These are phyloP conservation scores for Arthrobotrys entomopaga DNA, from an alignment of 2,329 filamentous ascomycete species.

Conservation along the genomic window DNA sequence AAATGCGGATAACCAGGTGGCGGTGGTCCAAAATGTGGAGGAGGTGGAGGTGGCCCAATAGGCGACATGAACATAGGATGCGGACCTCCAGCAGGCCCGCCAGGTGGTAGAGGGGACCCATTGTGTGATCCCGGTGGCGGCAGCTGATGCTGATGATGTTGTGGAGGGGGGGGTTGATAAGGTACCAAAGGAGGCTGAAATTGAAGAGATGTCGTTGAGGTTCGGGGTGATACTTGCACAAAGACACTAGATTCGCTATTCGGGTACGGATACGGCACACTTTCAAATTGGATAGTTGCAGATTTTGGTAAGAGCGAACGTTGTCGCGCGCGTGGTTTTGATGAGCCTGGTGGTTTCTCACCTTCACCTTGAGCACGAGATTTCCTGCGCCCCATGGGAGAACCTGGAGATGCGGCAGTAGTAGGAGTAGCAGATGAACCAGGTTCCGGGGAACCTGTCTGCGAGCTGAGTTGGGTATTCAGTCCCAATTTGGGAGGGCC, in stretches of 20 bases:
- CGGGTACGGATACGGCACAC: slow-evolving; percentile 46
- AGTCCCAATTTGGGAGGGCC: slow-evolving; percentile 48
- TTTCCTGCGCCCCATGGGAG: slow-evolving; percentile 47
- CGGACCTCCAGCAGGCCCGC: slow-evolving; percentile 28
- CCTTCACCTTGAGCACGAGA: slow-evolving; percentile 42
- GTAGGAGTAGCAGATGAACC: slow-evolving; percentile 45
- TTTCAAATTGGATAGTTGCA: slow-evolving; percentile 50
- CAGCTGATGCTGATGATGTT: slow-evolving; percentile 39
- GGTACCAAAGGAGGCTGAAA: slow-evolving; percentile 49
- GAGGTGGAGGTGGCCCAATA: slow-evolving; percentile 38
- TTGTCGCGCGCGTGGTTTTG: slow-evolving; percentile 44
- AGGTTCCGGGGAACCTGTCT: slow-evolving; percentile 42
- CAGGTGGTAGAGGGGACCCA: slow-evolving; percentile 31
- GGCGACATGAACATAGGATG: slow-evolving; percentile 37
- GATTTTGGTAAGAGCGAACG: slow-evolving; percentile 50
- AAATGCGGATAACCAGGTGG: slow-evolving; percentile 20
- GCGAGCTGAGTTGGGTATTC: slow-evolving; percentile 40
- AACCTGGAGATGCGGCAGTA: slow-evolving; percentile 46
- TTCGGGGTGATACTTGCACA: slow-evolving; percentile 49
- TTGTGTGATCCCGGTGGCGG: slow-evolving; percentile 26
- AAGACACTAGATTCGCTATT: slow-evolving; percentile 53
- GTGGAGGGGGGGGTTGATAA: slow-evolving; percentile 36
- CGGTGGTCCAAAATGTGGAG: slow-evolving; percentile 28
- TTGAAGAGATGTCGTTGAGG: slow-evolving; percentile 40
- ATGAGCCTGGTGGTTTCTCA: slow-evolving; percentile 39